Evolutionary conservation across 192 early-diverging fungal species (phyloP).

Genomic region (Coemansia sp.): DNA sequence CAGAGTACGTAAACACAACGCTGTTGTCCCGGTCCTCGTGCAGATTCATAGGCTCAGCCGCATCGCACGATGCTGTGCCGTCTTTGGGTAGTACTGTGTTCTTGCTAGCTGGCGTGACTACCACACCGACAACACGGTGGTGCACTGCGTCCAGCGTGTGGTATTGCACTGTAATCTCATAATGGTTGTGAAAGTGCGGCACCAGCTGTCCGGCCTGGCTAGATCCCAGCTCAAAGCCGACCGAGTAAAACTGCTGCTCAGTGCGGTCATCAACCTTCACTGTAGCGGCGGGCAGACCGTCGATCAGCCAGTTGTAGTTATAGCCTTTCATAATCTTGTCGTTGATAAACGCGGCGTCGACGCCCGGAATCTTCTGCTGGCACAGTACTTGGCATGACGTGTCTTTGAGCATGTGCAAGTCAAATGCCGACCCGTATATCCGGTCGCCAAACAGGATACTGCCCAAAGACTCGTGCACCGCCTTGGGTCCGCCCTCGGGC

Average conservation of each 20-base stretch:
- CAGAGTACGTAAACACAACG: conserved; percentile 66
- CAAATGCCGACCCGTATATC: conserved; percentile 78
- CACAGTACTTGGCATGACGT: conserved; percentile 71
- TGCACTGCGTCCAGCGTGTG: conserved; percentile 66
- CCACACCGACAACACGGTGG: conserved; percentile 85
- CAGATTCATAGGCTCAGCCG: conserved; percentile 45
- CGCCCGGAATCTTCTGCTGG: conserved; percentile 55
- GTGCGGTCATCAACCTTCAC: conserved; percentile 58
- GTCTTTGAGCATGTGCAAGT: conserved; percentile 67
- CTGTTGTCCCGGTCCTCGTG: conserved; percentile 47
- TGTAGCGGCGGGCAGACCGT: conserved; percentile 84
- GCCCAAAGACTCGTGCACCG: conserved; percentile 80
- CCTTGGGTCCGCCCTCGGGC: conserved; percentile 63
- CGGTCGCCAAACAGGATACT: conserved; percentile 96
- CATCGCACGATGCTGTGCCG: conserved; percentile 34
- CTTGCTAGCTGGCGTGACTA: conserved; percentile 71
- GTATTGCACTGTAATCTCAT: conserved; percentile 80
- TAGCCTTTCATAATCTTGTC: conserved; percentile 78
- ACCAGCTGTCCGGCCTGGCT: conserved; percentile 25
- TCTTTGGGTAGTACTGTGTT: conserved; percentile 32
- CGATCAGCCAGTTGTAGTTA: conserved; percentile 82
- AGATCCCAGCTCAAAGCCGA: conserved; percentile 80
- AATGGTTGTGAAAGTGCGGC: conserved; percentile 80
- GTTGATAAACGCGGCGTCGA: conserved; percentile 87
- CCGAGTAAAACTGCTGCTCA: conserved; percentile 60